phyloP scores from a whole-genome alignment of 1,139 yeast genomes.

The Candida sp. region DNA sequence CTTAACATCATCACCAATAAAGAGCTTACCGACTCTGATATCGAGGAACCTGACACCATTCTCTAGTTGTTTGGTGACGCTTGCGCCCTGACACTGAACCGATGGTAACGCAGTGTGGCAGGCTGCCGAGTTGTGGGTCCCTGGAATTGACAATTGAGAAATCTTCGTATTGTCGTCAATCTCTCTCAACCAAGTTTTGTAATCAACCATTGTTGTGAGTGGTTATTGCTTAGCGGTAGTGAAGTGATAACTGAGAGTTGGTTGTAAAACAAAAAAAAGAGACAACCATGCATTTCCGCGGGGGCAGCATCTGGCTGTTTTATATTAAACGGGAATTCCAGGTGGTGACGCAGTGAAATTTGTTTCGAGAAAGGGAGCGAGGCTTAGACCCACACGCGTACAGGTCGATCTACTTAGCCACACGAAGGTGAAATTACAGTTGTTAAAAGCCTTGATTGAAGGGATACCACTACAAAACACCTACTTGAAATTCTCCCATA shows the following conservation, averaged over 20 bases:
- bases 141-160: constrained; percentile 69
- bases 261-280: background rate
- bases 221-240: too few relatives aligned
- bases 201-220: constrained; percentile 34
- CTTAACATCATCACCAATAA: constrained; percentile 48
- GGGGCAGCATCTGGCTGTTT: too few relatives aligned
- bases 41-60: constrained; percentile 81
- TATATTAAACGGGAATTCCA: too few relatives aligned
- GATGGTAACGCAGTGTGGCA: constrained; percentile 75
- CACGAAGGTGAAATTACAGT: too few relatives aligned
- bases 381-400: too few relatives aligned
- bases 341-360: too few relatives aligned
- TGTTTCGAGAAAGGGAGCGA: too few relatives aligned
- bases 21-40: constrained; percentile 65
- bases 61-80: constrained; percentile 63
- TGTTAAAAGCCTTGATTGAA: too few relatives aligned
- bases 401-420: too few relatives aligned
- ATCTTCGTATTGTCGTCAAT: constrained; percentile 56
- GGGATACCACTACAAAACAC: background rate
- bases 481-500: constrained; percentile 24
- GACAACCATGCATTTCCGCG: background rate
- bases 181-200: constrained; percentile 57
- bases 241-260: too few relatives aligned
- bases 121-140: constrained; percentile 84
- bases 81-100: constrained; percentile 76